Percentiles rank a stretch among this genome's conserved stretches.
These are phyloP conservation scores for Elsinoe batatas DNA, from an alignment of 2,329 filamentous ascomycete species.

Conservation along the genomic window DNA sequence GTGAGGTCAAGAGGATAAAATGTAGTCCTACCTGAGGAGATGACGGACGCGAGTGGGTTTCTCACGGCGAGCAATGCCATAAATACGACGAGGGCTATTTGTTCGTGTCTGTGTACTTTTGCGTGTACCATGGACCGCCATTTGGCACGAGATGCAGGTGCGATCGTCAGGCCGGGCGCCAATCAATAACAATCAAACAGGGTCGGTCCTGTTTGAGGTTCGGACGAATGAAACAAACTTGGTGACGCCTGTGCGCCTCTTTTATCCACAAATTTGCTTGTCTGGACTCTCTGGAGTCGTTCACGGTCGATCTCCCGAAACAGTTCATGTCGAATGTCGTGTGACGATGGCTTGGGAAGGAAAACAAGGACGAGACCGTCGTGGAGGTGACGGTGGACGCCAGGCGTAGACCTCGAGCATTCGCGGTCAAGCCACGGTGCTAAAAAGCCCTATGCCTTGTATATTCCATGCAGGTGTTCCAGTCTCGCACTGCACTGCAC, in stretches of 20 bases:
- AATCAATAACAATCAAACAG: constrained; percentile 11
- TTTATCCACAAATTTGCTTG: constrained; percentile 6
- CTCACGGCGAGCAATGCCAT: constrained; percentile 10
- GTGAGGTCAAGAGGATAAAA: neutral
- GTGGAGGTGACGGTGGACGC: neutral
- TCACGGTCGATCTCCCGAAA: constrained; percentile 10
- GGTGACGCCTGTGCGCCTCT: constrained; percentile 11
- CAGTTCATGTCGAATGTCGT: constrained; percentile 10
- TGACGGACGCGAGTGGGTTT: constrained; percentile 7
- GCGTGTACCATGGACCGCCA: constrained; percentile 5
- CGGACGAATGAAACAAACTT: constrained; percentile 8
- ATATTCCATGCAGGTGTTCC: neutral
- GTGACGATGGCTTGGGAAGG: neutral
- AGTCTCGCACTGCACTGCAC: constrained; percentile 4
- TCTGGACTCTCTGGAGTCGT: neutral
- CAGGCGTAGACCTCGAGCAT: neutral
- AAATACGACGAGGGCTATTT: constrained; percentile 9
- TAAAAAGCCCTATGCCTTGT: neutral
- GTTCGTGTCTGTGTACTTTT: neutral
- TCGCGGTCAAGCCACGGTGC: neutral
- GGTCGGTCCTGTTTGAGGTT: constrained; percentile 8
- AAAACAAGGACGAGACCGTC: constrained; percentile 4
- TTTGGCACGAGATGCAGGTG: constrained; percentile 9
- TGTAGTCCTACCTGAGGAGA: constrained; percentile 11
- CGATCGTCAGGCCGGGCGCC: constrained; percentile 3